These are phyloP conservation scores for Celoporthe dispersa DNA, from an alignment of 2,329 filamentous ascomycete species.

Conservation along the genomic window DNA sequence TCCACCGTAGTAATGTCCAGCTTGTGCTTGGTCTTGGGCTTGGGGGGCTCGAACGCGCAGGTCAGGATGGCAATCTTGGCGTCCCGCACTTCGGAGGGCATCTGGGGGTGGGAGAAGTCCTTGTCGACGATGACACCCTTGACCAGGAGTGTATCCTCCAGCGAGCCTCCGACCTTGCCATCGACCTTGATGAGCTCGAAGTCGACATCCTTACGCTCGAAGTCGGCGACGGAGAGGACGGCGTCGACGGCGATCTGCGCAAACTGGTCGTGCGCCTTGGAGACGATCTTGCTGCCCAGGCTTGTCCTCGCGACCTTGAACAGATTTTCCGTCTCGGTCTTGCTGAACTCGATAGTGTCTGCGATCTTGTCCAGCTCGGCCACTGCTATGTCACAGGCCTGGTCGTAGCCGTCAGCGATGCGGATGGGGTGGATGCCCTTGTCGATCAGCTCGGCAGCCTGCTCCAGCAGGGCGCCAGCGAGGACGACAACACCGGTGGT, in stretches of 20 bases:
- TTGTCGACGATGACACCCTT: slow-evolving; percentile 99
- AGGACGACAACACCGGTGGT: slow-evolving; percentile 97
- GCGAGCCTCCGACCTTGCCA: slow-evolving; percentile 91
- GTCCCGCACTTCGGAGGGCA: slow-evolving; percentile 93
- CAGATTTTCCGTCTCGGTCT: slow-evolving; percentile 80
- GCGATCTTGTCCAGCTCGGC: slow-evolving; percentile 91
- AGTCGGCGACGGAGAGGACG: slow-evolving; percentile 92
- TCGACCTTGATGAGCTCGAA: slow-evolving; percentile 99
- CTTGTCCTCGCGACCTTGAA: slow-evolving; percentile 95
- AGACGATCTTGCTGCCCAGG: slow-evolving; percentile 98
- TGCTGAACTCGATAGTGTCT: slow-evolving; percentile 85
- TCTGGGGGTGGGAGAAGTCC: slow-evolving; percentile 99
- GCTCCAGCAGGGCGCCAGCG: slow-evolving; percentile 91
- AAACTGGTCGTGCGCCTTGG: slow-evolving; percentile 98
- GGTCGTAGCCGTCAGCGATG: slow-evolving; percentile 97
- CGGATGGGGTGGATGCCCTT: slow-evolving; percentile 99
- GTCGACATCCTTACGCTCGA: slow-evolving; percentile 95
- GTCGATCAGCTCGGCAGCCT: slow-evolving; percentile 97
- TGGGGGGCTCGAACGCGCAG: slow-evolving; percentile 97
- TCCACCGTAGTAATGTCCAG: slow-evolving; percentile 96
- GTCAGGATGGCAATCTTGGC: slow-evolving; percentile 98
- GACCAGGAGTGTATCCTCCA: slow-evolving; percentile 92
- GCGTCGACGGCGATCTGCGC: slow-evolving; percentile 97
- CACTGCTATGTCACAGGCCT: slow-evolving; percentile 95
- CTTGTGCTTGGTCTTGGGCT: slow-evolving; percentile 99